These are phyloP conservation scores for Oryza glumipatula DNA, from an alignment of 176 grass and related monocot genomes.

Conservation along the genomic window DNA sequence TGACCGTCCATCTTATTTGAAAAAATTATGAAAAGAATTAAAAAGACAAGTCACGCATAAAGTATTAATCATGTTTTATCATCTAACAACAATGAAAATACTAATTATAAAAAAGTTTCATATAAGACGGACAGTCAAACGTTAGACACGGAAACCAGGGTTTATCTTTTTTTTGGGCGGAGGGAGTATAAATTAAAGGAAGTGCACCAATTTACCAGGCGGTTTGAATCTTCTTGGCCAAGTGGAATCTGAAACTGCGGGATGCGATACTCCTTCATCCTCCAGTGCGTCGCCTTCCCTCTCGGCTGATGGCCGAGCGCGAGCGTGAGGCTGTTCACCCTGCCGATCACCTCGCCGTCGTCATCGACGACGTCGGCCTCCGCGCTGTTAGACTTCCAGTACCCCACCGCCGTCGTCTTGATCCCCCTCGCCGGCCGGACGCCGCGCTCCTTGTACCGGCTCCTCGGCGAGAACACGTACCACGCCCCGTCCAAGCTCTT, in stretches of 20 bases:
- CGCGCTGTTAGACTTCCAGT: constrained; percentile 39
- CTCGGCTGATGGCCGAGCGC: background rate
- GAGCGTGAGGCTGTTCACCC: constrained; percentile 23
- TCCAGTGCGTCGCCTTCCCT: constrained; percentile 16
- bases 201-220: background rate
- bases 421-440: background rate
- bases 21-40: too few species aligned
- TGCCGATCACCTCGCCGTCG: background rate
- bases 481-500: background rate
- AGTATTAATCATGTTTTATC: too few species aligned
- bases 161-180: too few species aligned
- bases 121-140: too few species aligned
- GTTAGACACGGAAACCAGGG: too few species aligned
- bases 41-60: too few species aligned
- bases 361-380: accelerated
- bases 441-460: background rate
- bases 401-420: background rate
- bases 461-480: constrained; percentile 44
- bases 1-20: too few species aligned
- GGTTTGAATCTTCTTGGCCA: background rate
- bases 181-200: too few species aligned
- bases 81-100: too few species aligned
- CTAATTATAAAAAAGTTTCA: too few species aligned
- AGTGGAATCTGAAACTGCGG: background rate
- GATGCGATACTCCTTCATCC: constrained; percentile 48